Evolutionary conservation across 225 moss, liverwort and hornwort species (phyloP).

Genomic region (Ulota crispa): DNA sequence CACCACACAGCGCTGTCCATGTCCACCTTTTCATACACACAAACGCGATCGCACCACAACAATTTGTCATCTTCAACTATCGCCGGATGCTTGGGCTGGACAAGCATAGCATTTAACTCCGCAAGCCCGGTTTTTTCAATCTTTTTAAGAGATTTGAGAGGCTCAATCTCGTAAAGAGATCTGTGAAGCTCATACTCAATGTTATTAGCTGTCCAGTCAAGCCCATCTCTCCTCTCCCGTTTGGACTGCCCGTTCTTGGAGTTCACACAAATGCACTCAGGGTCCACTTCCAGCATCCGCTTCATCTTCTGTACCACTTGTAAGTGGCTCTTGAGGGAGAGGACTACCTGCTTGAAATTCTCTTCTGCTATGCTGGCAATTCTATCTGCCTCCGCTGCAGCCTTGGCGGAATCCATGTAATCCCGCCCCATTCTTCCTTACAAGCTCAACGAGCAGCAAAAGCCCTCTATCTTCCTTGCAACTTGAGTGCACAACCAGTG

Average conservation of each 20-base stretch:
- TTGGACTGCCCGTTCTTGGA: background rate
- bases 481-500: background rate
- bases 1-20: constrained; percentile 39
- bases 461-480: background rate
- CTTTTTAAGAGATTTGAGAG: no score
- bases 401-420: constrained; percentile 28
- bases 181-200: background rate
- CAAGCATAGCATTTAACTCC: constrained; percentile 8
- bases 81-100: background rate
- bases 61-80: constrained; percentile 7
- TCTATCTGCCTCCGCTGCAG: constrained; percentile 36
- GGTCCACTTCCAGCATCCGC: constrained; percentile 31
- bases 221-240: constrained; percentile 23
- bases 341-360: constrained; percentile 24
- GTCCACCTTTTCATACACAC: constrained; percentile 36
- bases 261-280: constrained; percentile 25
- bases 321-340: constrained; percentile 24
- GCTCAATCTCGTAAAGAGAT: no score
- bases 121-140: no score
- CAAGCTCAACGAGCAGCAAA: background rate
- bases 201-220: constrained; percentile 10
- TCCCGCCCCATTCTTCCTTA: constrained; percentile 18
- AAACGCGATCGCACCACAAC: constrained; percentile 39
- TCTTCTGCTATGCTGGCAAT: constrained; percentile 16
- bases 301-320: constrained; percentile 20